Conservation (phyloP, 805 yeast species). For the Candida saitoana region DNA sequence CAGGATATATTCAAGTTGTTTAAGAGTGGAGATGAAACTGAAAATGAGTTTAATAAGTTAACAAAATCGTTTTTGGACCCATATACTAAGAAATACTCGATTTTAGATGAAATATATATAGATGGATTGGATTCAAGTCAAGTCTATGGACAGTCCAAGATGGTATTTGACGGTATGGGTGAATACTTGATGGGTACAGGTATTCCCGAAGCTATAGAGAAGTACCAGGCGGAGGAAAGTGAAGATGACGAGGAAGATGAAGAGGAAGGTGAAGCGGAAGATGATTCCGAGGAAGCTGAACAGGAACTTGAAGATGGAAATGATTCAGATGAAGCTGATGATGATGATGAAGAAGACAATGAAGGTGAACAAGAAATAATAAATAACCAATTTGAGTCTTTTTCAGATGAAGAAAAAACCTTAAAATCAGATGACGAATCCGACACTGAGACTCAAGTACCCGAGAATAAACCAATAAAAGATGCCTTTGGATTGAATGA, state of each 20-base stretch:
- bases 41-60: conserved; percentile 22
- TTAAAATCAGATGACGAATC: conserved; percentile 16
- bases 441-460: conserved; percentile 15
- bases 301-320: conserved; percentile 26
- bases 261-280: conserved; percentile 33
- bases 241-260: conserved; percentile 20
- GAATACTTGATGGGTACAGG: conserved; percentile 56
- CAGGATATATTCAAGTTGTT: conserved; percentile 21
- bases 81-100: conserved; percentile 49
- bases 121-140: conserved; percentile 89
- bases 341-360: conserved; percentile 18
- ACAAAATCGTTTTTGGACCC: conserved; percentile 58
- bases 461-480: conserved; percentile 16
- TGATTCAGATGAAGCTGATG: conserved; percentile 27
- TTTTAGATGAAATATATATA: conserved; percentile 73
- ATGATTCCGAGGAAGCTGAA: conserved; percentile 51
- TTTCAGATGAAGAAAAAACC: conserved; percentile 10
- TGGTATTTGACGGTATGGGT: conserved; percentile 75
- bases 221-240: conserved; percentile 21
- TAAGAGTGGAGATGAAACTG: conserved; percentile 10
- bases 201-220: conserved; percentile 48
- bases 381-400: neutral
- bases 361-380: conserved; percentile 17
- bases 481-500: conserved; percentile 73
- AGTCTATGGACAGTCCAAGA: conserved; percentile 89